A percentile compares a stretch with the other conserved stretches of the same genome.
Conservation (phyloP, 129 eudicot genomes). For the carrot (Daucus carota) region DH1_v3.0 NC_030387.2:34479001-34479500, state of each 20-base stretch:
- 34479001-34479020: not conserved
- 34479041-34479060: no score
- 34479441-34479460: slow-evolving; percentile 24
- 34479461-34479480: slow-evolving; percentile 88
- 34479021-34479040: not conserved
- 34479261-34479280: not conserved
- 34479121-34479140: no score
- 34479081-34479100: no score
- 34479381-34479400: not conserved
- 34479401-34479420: not conserved
- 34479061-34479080: no score
- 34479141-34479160: no score
- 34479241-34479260: no score
- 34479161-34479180: no score
- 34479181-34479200: no score
- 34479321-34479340: not conserved
- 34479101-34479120: no score
- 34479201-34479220: no score
- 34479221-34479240: no score
- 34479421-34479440: slow-evolving; percentile 15
- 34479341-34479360: not conserved
- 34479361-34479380: not conserved
- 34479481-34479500: slow-evolving; percentile 73
- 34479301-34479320: not conserved
- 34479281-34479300: not conserved